Base-by-base conservation (phyloP, 805 yeast species). In the Allodekkera sacchari region DNA sequence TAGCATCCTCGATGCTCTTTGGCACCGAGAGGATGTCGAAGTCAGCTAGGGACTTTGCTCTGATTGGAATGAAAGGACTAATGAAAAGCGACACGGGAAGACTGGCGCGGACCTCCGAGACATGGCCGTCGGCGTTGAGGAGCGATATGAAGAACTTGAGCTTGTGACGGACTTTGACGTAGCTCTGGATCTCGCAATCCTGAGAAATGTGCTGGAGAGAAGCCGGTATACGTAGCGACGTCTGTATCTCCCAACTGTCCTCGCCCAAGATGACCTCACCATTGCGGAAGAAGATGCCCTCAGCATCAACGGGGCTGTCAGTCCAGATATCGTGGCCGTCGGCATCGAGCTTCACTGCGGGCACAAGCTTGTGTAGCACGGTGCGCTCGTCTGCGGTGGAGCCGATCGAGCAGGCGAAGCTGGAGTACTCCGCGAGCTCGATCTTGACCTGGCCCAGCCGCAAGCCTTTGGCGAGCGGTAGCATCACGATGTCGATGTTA, bases 101-200 rank as follows among this genome's bases (percentile, higher is more conserved):
- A 0, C 96, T 80, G 0, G 96, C 96, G 20, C 97, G 66, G 31
- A 89, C 63, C 53, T 88, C 96, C 1, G 96, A 84, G 3, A 80
- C 77, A 50, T 89, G 97, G 3, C 95, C 95, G 53, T 87, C 96
- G 1, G 94, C 81, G 50, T 92, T 89, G 25, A 74, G 57, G 41
- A 92, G 64, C 2, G 84, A 80, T 36, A 92, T 74, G 7, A 73
- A 76, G 51, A 88, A 83, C 47, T 84, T 81, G 35, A 92, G 58
- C 57, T 87, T 88, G 59, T 92, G 98, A 34, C 94, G 73, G 10
- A 92, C 87, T 53, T 84, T 84, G 36, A 85, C 67, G 48, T 76
- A 72, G 18, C 68, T 67, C 20, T 68, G 59, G 23, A 92, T 64
- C 37, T 76, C 81, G 49, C 89, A 83, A 56, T 92, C 97, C 57